phyloP scores from a whole-genome alignment of 345 rosid species.

The Syzygium oleosum region DNA sequence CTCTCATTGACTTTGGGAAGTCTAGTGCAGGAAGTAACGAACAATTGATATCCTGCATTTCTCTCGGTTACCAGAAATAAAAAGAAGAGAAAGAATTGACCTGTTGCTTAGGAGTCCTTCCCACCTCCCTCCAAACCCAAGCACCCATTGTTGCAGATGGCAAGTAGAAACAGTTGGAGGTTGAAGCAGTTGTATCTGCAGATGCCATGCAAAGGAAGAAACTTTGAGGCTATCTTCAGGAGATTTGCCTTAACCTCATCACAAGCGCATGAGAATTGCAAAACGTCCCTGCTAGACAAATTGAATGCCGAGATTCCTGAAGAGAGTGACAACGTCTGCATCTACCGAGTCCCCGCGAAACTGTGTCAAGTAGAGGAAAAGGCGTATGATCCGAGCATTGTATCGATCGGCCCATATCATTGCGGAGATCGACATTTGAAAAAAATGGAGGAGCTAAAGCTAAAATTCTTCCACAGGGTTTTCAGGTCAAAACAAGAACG shows the following conservation, averaged over 20 bases:
- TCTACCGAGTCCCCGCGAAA: constrained; percentile 14
- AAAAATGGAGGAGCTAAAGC: constrained; percentile 13
- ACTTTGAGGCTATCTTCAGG: not conserved
- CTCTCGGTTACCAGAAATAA: not conserved
- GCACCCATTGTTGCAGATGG: not conserved
- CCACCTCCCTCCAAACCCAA: not conserved
- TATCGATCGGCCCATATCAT: constrained; percentile 25
- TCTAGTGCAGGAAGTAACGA: not conserved
- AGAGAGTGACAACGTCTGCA: constrained; percentile 5
- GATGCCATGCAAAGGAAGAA: not conserved
- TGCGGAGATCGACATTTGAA: constrained; percentile 1
- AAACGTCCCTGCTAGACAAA: not conserved
- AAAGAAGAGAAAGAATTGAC: not conserved
- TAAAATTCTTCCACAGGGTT: constrained; percentile 5
- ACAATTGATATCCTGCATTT: not conserved
- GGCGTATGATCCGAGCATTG: constrained; percentile 17
- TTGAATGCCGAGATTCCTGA: not conserved
- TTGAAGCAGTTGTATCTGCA: not conserved
- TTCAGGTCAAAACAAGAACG: not conserved
- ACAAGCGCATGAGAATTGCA: not conserved
- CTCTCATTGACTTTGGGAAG: not conserved
- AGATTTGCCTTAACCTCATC: not conserved
- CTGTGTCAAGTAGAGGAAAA: not conserved
- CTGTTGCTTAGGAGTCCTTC: not conserved
- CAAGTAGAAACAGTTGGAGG: not conserved